Evolutionary conservation across 441 rosid species (phyloP).

Genomic region (Codiaeum variegatum): DNA sequence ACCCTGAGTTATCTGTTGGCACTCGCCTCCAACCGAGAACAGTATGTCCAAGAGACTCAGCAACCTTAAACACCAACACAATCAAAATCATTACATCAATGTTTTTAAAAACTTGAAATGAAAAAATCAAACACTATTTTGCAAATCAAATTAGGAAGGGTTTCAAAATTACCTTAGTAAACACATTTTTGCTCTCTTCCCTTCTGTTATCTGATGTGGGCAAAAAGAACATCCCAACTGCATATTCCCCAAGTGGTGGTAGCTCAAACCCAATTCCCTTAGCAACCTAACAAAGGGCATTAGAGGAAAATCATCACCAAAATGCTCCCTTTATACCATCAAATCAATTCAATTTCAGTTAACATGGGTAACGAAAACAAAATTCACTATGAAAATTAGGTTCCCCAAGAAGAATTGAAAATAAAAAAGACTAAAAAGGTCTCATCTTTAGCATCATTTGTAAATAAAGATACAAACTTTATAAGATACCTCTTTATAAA

Average conservation of each 20-base stretch:
- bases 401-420: not conserved
- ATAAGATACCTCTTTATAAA: slow-evolving; percentile 58
- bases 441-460: not conserved
- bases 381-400: not conserved
- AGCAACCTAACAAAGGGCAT: slow-evolving; percentile 43
- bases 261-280: slow-evolving; percentile 73
- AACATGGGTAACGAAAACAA: not conserved
- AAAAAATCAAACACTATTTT: not conserved
- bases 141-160: not conserved
- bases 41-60: slow-evolving; percentile 93
- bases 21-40: slow-evolving; percentile 96
- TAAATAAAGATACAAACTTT: not conserved
- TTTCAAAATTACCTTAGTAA: slow-evolving; percentile 61
- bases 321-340: not conserved
- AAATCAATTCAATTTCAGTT: not conserved
- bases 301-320: slow-evolving; percentile 9
- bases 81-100: not conserved
- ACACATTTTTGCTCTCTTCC: slow-evolving; percentile 82
- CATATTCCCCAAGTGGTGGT: slow-evolving; percentile 81
- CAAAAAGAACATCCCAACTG: slow-evolving; percentile 97
- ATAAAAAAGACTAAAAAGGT: not conserved
- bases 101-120: not conserved
- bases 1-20: slow-evolving; percentile 80
- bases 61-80: slow-evolving; percentile 48
- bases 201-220: slow-evolving; percentile 75